A percentile compares a stretch with the other conserved stretches of the same genome.
Evolutionary conservation across 768 basidiomycete species (phyloP).

Genomic region (Mycena belliarum): DNA sequence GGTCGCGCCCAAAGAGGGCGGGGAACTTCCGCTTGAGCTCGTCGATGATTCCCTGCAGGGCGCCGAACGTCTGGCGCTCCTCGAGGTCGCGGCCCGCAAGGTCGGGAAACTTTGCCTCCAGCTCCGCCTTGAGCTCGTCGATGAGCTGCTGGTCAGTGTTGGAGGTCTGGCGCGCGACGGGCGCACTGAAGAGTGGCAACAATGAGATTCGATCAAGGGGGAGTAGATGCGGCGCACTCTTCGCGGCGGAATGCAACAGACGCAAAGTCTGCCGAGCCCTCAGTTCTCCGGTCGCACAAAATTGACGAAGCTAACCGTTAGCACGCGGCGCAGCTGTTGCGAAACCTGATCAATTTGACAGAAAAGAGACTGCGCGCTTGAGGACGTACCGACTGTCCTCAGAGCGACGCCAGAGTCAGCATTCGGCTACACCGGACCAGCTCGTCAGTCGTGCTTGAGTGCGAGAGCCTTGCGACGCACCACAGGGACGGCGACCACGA

Average conservation of each 20-base stretch:
- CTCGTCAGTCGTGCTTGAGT: neutral
- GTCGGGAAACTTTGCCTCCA: neutral
- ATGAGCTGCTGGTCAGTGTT: neutral
- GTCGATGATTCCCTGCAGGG: neutral
- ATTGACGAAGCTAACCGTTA: neutral
- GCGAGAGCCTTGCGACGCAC: neutral
- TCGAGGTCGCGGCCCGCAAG: neutral
- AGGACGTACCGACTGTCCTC: neutral
- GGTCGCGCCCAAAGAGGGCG: neutral
- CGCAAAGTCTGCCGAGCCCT: neutral
- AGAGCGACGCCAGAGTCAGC: neutral
- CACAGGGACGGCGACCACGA: slow-evolving; percentile 4
- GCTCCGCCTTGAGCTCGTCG: neutral
- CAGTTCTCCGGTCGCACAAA: too few relatives aligned
- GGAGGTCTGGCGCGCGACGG: neutral
- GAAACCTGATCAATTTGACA: neutral
- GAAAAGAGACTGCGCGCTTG: too few relatives aligned
- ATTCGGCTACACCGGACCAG: neutral
- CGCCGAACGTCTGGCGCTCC: neutral
- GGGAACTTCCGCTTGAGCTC: neutral
- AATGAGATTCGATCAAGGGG: neutral
- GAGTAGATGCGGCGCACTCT: neutral
- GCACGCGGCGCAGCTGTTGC: neutral
- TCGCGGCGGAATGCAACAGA: neutral
- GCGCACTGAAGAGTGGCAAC: too few relatives aligned